phyloP scores from a whole-genome alignment of 2,329 filamentous ascomycete genomes.

The Basipetospora chlamydospora region DNA sequence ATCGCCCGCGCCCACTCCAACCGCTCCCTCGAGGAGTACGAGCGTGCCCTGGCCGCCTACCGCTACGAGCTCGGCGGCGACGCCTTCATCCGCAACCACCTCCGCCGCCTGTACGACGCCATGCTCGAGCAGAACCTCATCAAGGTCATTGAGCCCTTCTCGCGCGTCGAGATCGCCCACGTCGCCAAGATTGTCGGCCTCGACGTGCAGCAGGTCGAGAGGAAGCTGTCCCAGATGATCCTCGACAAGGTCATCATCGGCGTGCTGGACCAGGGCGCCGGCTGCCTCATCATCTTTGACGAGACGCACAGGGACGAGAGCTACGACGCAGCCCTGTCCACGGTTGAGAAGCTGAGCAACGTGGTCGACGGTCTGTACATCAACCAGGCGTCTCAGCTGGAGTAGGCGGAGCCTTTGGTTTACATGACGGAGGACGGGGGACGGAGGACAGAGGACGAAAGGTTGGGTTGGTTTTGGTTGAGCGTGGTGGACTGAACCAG shows the following conservation, averaged over 20 bases:
- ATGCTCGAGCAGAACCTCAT: conserved; percentile 99
- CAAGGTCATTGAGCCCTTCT: conserved; percentile 99
- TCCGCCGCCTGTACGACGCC: conserved; percentile 88
- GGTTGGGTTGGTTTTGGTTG: too few relatives aligned
- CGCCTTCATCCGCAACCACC: conserved; percentile 91
- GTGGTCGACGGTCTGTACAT: conserved; percentile 97
- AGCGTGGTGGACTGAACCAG: too few relatives aligned
- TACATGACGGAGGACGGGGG: conserved; percentile 5
- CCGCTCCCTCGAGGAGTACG: conserved; percentile 92
- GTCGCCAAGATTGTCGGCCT: conserved; percentile 96
- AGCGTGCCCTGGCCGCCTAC: conserved; percentile 79
- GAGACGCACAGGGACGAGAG: conserved; percentile 86
- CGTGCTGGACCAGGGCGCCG: conserved; percentile 92
- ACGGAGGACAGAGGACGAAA: not conserved
- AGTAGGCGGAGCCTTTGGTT: conserved; percentile 45
- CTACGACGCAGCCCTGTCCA: conserved; percentile 86
- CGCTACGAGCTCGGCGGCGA: conserved; percentile 89
- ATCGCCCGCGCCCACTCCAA: conserved; percentile 92
- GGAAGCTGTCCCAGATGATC: conserved; percentile 98
- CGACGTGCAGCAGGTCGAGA: conserved; percentile 91
- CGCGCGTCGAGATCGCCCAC: conserved; percentile 88
- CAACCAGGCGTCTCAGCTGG: conserved; percentile 89
- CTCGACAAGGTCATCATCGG: conserved; percentile 97
- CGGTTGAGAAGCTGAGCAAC: conserved; percentile 91
- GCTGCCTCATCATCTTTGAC: conserved; percentile 92